A percentile compares a stretch with the other conserved stretches of the same genome.
Conservation (phyloP, 345 rosid genomes). For the Eucalyptus polyanthemos region DNA sequence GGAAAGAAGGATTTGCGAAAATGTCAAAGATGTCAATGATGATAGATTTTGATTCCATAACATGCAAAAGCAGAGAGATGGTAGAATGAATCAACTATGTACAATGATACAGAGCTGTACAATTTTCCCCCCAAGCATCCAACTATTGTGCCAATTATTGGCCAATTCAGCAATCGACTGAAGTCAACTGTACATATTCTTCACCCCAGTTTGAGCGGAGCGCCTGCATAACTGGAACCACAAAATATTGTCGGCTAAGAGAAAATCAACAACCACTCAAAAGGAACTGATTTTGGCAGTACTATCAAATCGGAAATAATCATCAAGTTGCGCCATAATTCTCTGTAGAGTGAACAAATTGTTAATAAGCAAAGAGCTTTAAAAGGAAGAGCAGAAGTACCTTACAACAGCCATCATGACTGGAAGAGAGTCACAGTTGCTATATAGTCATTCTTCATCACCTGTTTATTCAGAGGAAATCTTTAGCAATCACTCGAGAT, state of each 20-base stretch:
- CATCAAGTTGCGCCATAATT: neutral
- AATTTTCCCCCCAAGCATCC: neutral
- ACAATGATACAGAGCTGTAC: neutral
- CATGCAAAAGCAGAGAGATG: neutral
- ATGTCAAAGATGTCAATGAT: neutral
- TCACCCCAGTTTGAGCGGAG: neutral
- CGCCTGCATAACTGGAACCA: neutral
- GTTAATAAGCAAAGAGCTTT: neutral
- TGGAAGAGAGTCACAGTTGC: constrained; percentile 88
- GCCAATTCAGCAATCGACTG: neutral
- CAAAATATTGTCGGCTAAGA: neutral
- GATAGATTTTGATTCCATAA: neutral
- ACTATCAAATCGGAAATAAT: neutral
- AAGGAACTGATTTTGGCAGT: neutral
- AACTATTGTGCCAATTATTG: neutral
- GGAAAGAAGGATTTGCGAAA: neutral
- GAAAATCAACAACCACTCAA: neutral
- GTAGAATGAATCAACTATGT: neutral
- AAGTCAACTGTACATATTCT: neutral
- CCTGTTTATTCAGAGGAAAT: constrained; percentile 24
- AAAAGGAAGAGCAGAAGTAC: neutral
- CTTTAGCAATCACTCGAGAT: neutral
- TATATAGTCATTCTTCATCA: constrained; percentile 91
- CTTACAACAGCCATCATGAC: constrained; percentile 29
- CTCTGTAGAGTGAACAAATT: neutral